phyloP scores from a whole-genome alignment of 352 stramenopile species.

The Phytopythium montanum region DNA sequence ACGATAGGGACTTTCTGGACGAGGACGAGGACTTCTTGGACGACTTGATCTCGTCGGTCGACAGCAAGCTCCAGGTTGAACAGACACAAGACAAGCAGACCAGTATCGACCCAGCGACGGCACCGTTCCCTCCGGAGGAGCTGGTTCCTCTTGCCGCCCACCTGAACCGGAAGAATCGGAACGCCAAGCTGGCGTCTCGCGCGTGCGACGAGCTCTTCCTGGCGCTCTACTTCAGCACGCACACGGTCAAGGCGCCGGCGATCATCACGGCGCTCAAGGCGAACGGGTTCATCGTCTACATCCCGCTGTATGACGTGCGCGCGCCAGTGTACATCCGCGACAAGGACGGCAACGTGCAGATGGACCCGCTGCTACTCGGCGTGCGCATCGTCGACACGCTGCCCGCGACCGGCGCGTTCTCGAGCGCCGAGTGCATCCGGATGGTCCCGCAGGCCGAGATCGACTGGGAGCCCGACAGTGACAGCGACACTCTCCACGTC shows the following conservation, averaged over 20 bases:
- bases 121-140: slow-evolving; percentile 47
- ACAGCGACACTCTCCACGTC: slow-evolving; percentile 31
- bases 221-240: slow-evolving; percentile 90
- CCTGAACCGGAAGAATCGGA: slow-evolving; percentile 90
- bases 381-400: slow-evolving; percentile 60
- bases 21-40: slow-evolving; percentile 68
- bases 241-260: slow-evolving; percentile 76
- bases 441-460: slow-evolving; percentile 53
- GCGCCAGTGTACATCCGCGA: slow-evolving; percentile 91
- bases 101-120: slow-evolving; percentile 10
- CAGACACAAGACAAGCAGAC: background rate
- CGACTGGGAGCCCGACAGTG: slow-evolving; percentile 16
- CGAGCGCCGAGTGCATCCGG: slow-evolving; percentile 50
- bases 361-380: slow-evolving; percentile 69
- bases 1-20: slow-evolving; percentile 59
- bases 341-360: slow-evolving; percentile 80
- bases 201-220: slow-evolving; percentile 92
- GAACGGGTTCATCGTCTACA: slow-evolving; percentile 93
- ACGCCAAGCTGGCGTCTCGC: slow-evolving; percentile 85
- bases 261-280: slow-evolving; percentile 89
- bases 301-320: slow-evolving; percentile 90
- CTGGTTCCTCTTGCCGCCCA: slow-evolving; percentile 80
- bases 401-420: slow-evolving; percentile 59
- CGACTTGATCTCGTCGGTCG: slow-evolving; percentile 56
- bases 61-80: slow-evolving; percentile 47